Percentiles rank a stretch among this genome's conserved stretches.
These are phyloP conservation scores for Globisporangium ultimum DNA, from an alignment of 352 stramenopile genomes.

Conservation along the genomic window DNA sequence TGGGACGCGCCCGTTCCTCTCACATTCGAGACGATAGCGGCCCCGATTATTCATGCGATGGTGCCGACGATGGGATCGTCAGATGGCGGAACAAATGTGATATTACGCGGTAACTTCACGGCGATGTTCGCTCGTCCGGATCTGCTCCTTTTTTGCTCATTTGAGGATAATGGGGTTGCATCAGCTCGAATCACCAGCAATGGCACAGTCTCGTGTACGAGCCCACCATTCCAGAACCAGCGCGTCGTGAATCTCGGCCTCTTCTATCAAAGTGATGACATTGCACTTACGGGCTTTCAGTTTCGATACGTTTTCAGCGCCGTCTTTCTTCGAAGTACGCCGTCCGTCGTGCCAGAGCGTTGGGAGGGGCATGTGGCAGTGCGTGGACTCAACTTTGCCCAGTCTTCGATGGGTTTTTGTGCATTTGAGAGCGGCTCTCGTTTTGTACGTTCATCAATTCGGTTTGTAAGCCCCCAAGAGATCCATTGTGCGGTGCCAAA, in stretches of 20 bases:
- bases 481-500: constrained; percentile 26
- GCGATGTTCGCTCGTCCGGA: background rate
- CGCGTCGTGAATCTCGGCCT: constrained; percentile 20
- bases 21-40: constrained; percentile 21
- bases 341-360: constrained; percentile 22
- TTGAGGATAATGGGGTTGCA: constrained; percentile 17
- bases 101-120: constrained; percentile 28
- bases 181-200: constrained; percentile 9
- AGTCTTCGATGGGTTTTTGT: constrained; percentile 22
- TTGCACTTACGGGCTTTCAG: constrained; percentile 17
- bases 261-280: constrained; percentile 23
- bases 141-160: constrained; percentile 25
- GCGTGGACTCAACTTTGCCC: constrained; percentile 28
- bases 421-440: constrained; percentile 12
- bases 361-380: constrained; percentile 24
- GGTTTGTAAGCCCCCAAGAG: constrained; percentile 14
- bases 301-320: constrained; percentile 29
- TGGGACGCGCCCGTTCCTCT: constrained; percentile 16
- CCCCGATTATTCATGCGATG: constrained; percentile 16
- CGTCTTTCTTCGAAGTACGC: constrained; percentile 19
- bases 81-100: constrained; percentile 26
- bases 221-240: constrained; percentile 12
- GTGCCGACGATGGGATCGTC: constrained; percentile 20
- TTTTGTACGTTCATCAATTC: constrained; percentile 8
- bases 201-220: constrained; percentile 20